Evolutionary conservation across 1,139 yeast species (phyloP), one percentile per base, ranked within the genome.

Genomic region (Nakaseomyces kungkrabaensis): DNA sequence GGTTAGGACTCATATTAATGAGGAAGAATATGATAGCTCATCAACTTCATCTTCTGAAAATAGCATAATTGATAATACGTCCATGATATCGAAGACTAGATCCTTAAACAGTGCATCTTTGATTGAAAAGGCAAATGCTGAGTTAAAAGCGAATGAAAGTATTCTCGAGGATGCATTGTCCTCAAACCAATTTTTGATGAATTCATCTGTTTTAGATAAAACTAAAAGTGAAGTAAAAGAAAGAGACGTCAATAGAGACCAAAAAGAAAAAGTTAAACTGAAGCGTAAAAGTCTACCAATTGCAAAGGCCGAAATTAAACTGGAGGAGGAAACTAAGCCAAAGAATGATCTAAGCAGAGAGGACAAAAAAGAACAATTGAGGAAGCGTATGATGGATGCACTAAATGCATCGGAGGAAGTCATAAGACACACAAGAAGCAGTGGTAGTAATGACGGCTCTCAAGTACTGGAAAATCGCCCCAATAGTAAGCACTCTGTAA

Each of bases 401-500:
- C 32, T 47, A 8, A 43, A 29, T 24, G 45, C 47, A 17, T 47
- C 49, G 3, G 49, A 47, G 32, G 49, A 47, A 22, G 36, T 43
- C n/a, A 37, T 43, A 4, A 33, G 32, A 24, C 37, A 26, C 11
- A 33, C 46, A 8, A 32, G 22, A 33, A 8, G 17, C 11, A 33
- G 11, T 11, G 32, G 26, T 11, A 38, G 34, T 42, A 51, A 42
- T n/a, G 53, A 50, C 10, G 43, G 24, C 6, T 48, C 47, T 32
- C 46, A 51, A 6, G 34, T 4, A 6, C 5, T 37, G n/a, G 22
- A 13, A 5, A 25, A 38, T 5, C 43, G 8, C 5, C 9, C 46
- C 26, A 45, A 50, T 5, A 52, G 48, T n/a, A 52, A 51, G 31
- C 26, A 43, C 26, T 51, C 47, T 5, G 51, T 54, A 41, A 51